Evolutionary conservation across 108 stramenopile species (phyloP), one percentile per base, ranked within the genome.

Genomic region (Parietichytrium sp.): DNA sequence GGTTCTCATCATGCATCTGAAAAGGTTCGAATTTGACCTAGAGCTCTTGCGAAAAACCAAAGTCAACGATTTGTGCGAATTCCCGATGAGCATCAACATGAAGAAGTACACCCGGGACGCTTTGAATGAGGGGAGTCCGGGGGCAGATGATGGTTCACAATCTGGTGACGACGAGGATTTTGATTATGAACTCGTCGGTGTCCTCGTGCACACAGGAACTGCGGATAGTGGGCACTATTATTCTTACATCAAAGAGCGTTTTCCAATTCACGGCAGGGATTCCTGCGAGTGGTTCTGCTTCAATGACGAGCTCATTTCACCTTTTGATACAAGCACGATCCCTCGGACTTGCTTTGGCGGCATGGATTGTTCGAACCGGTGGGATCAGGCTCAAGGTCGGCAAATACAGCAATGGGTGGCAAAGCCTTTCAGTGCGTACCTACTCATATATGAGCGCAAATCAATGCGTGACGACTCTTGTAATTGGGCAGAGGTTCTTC

Each of bases 201-300:
- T 91, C 16, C 86, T 92, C 10, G 89, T 92, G 16, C 91, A 92
- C 84, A 85, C 79, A 49, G 91, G 91, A 38, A 91, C 90, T 10
- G 85, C 86, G 13, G 87, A 92, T 54, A 84, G 82, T 23, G 91
- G 91, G 2, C 91, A 92, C 85, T 92, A 92, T 85, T 91, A 90
- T 82, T 61, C 79, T 25, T 90, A 84, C 72, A 87, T 90, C 18
- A 55, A 83, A 4, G 88, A 90, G 55, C 48, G 88, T 3, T 4
- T 30, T 4, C 27, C 52, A 0, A 52, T n/a, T 8, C 13, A 42
- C 26, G 79, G 20, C 0, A 25, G 49, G 4, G 4, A 18, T 7
- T 10, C 3, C 23, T 80, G 86, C 18, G 85, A 54, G 18, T 92
- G 91, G 91, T 82, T 89, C 30, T 87, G 89, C 78, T 90, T 89